Evolutionary conservation across 202 grass and related monocot species (phyloP).

Genomic region (Tripidium arundinaceum): DNA sequence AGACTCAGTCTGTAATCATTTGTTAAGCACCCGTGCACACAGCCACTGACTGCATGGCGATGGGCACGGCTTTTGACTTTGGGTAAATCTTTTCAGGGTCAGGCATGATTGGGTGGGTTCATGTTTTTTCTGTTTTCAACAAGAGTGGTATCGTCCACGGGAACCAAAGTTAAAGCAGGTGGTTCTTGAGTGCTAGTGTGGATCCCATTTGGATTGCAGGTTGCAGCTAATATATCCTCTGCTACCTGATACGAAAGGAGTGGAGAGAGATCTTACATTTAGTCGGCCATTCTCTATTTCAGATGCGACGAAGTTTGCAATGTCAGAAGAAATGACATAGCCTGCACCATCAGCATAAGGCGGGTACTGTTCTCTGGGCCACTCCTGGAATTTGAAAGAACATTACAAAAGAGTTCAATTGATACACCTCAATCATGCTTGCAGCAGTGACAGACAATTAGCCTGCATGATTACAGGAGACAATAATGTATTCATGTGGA

Average conservation of each 20-base stretch:
- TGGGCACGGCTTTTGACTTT: slow-evolving; percentile 28
- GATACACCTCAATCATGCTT: slow-evolving; percentile 33
- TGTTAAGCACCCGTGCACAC: slow-evolving; percentile 33
- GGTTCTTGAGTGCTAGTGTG: slow-evolving; percentile 9
- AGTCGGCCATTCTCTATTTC: slow-evolving; percentile 56
- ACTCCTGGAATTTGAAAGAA: slow-evolving; percentile 62
- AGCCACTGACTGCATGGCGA: background rate
- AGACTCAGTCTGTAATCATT: slow-evolving; percentile 30
- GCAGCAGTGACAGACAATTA: background rate
- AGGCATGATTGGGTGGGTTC: slow-evolving; percentile 38
- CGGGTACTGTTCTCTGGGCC: slow-evolving; percentile 61
- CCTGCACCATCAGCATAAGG: slow-evolving; percentile 69
- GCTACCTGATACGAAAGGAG: slow-evolving; percentile 18
- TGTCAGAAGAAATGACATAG: slow-evolving; percentile 72
- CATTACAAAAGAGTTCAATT: slow-evolving; percentile 30
- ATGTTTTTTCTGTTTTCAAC: slow-evolving; percentile 15
- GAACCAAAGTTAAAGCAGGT: slow-evolving; percentile 6
- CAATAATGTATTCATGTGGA: slow-evolving; percentile 22
- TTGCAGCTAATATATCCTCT: slow-evolving; percentile 11
- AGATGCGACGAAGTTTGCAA: slow-evolving; percentile 47
- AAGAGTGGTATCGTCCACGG: slow-evolving; percentile 3
- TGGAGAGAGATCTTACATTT: slow-evolving; percentile 43
- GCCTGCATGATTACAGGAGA: slow-evolving; percentile 30
- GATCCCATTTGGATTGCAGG: background rate
- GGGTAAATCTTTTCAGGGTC: slow-evolving; percentile 36